Evolutionary conservation across 2,329 filamentous ascomycete genomes (phyloP).

Genomic region (Lachnellula cervina): DNA sequence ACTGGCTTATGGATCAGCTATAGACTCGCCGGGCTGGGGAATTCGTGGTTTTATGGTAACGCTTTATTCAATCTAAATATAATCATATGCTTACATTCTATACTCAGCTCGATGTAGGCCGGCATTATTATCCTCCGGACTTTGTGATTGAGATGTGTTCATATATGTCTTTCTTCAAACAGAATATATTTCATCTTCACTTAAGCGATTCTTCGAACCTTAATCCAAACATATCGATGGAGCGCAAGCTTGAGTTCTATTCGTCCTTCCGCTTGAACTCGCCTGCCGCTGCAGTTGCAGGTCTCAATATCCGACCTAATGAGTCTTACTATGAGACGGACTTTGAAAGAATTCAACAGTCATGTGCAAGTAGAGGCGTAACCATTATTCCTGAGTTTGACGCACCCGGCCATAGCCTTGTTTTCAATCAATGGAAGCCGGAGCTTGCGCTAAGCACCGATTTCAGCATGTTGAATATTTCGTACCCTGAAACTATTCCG

Average conservation of each 20-base stretch:
- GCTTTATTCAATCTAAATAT: neutral
- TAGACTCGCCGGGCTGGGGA: conserved; percentile 48
- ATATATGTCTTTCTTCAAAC: conserved; percentile 58
- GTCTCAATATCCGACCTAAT: conserved; percentile 46
- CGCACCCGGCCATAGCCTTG: conserved; percentile 51
- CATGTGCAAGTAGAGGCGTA: conserved; percentile 50
- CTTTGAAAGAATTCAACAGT: conserved; percentile 47
- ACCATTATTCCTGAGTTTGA: conserved; percentile 58
- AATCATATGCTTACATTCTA: neutral
- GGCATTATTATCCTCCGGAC: conserved; percentile 51
- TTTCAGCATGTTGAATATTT: conserved; percentile 50
- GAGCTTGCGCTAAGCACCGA: conserved; percentile 44
- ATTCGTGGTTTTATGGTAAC: conserved; percentile 42
- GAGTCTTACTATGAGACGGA: conserved; percentile 49
- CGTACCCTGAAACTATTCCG: conserved; percentile 49
- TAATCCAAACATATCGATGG: conserved; percentile 43
- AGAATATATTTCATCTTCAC: conserved; percentile 55
- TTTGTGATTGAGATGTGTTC: conserved; percentile 54
- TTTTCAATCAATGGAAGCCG: conserved; percentile 55
- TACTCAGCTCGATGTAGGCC: conserved; percentile 45
- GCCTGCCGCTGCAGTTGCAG: conserved; percentile 41
- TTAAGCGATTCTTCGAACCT: conserved; percentile 52
- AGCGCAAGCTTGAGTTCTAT: conserved; percentile 43
- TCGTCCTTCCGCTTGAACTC: conserved; percentile 52
- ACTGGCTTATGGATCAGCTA: conserved; percentile 39